Conservation (phyloP, 2,329 filamentous ascomycete genomes). For the Aureobasidium sp. region DNA sequence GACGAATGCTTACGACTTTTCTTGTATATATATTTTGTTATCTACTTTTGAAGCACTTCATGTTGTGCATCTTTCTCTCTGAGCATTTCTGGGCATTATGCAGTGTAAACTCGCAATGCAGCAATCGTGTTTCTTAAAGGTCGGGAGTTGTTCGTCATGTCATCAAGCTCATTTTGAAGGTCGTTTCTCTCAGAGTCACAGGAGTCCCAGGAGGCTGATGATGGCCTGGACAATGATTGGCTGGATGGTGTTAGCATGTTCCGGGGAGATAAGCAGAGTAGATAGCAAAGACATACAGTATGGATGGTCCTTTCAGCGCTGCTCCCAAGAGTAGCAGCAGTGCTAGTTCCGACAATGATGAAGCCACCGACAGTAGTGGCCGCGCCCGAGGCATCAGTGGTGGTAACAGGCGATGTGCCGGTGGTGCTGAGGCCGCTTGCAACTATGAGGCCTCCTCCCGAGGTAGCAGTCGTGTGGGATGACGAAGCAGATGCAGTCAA, state of each 20-base stretch:
- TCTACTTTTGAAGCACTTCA: not conserved
- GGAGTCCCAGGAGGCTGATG: conserved; percentile 22
- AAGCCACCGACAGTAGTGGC: conserved; percentile 23
- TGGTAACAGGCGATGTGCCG: conserved; percentile 15
- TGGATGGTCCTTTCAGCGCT: conserved; percentile 23
- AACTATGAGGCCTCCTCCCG: conserved; percentile 23
- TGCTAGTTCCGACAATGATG: conserved; percentile 26
- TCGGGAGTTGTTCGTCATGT: not conserved
- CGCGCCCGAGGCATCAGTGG: conserved; percentile 18
- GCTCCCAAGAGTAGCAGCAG: conserved; percentile 29
- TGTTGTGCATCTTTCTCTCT: not conserved
- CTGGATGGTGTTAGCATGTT: conserved; percentile 16
- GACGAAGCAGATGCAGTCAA: conserved; percentile 20
- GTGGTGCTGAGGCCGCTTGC: conserved; percentile 20
- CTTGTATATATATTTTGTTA: not conserved
- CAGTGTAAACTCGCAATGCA: not conserved
- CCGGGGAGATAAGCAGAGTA: not conserved
- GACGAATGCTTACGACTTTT: not conserved
- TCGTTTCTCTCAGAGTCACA: conserved; percentile 20
- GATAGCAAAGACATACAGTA: conserved; percentile 24
- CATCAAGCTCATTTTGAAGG: not conserved
- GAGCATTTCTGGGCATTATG: not conserved
- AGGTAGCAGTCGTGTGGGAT: conserved; percentile 18
- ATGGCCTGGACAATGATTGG: conserved; percentile 23
- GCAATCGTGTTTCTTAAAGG: not conserved